Evolutionary conservation across 495 filamentous ascomycete genomes (phyloP).

Genomic region (Aspergillus panamensis): DNA sequence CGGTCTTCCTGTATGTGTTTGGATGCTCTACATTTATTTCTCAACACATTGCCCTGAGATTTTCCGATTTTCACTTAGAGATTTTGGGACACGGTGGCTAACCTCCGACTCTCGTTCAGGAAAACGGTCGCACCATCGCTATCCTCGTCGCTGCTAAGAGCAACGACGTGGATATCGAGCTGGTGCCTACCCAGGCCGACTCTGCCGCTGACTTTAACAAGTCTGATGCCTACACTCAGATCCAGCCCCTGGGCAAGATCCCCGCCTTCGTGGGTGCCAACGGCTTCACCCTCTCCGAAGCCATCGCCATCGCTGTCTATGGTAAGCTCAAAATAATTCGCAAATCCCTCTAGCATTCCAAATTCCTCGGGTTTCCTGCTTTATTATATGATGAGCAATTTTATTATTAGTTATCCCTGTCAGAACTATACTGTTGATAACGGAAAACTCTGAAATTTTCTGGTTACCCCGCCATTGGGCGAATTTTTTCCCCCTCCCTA

Average conservation of each 20-base stretch:
- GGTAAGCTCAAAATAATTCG: slow-evolving; percentile 57
- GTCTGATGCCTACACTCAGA: slow-evolving; percentile 71
- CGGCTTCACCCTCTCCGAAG: slow-evolving; percentile 85
- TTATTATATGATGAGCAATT: slow-evolving; percentile 73
- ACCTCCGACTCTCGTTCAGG: slow-evolving; percentile 45
- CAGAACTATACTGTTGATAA: slow-evolving; percentile 88
- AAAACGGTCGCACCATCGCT: slow-evolving; percentile 82
- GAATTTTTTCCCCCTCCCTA: slow-evolving; percentile 16
- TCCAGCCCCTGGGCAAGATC: slow-evolving; percentile 84
- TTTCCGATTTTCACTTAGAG: not conserved
- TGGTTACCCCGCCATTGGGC: slow-evolving; percentile 35
- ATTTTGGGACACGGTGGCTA: slow-evolving; percentile 11
- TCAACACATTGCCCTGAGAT: slow-evolving; percentile 10
- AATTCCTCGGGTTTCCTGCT: slow-evolving; percentile 10
- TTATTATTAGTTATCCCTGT: slow-evolving; percentile 96
- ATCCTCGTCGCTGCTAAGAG: slow-evolving; percentile 91
- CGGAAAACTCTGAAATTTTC: slow-evolving; percentile 56
- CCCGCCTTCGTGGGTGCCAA: slow-evolving; percentile 91
- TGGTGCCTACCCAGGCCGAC: slow-evolving; percentile 61
- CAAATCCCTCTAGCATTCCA: not conserved
- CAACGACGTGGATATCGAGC: slow-evolving; percentile 86
- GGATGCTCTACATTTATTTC: slow-evolving; percentile 13
- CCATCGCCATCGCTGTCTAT: slow-evolving; percentile 94
- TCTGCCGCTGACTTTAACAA: slow-evolving; percentile 34
- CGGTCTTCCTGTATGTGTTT: slow-evolving; percentile 68